Evolutionary conservation across 1,284 basidiomycete genomes (phyloP).

Genomic region (Ceratobasidium sp.): DNA sequence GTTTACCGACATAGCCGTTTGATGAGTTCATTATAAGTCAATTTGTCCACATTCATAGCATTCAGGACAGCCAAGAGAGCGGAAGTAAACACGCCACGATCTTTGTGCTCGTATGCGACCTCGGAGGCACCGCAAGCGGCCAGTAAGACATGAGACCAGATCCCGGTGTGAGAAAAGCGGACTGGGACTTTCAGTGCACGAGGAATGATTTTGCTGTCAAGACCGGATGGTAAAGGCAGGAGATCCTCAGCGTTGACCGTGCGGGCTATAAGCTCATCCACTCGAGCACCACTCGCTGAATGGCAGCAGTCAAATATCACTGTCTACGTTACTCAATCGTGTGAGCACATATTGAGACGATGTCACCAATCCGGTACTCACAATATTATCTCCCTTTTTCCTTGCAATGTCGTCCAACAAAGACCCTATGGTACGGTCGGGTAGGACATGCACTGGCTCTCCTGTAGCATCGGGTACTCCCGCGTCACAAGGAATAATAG

Average conservation of each 20-base stretch:
- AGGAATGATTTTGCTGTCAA: background rate
- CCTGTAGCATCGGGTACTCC: background rate
- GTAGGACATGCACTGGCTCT: background rate
- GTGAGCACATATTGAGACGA: too few species aligned
- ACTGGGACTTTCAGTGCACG: conserved; percentile 48
- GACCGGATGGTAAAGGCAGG: background rate
- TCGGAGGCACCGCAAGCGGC: conserved; percentile 69
- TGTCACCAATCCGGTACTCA: background rate
- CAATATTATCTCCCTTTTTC: conserved; percentile 10
- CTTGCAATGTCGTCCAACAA: background rate
- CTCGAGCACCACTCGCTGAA: background rate
- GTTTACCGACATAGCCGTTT: too few species aligned
- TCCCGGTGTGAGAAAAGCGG: conserved; percentile 66
- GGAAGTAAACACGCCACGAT: conserved; percentile 71
- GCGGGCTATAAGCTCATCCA: too few species aligned
- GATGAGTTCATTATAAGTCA: conserved; percentile 66
- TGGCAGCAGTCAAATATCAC: conserved; percentile 39
- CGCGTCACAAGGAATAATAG: conserved; percentile 1
- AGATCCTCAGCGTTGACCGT: background rate
- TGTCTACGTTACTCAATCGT: background rate
- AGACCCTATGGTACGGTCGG: background rate
- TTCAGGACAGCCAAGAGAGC: conserved; percentile 66
- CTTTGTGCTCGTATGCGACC: conserved; percentile 67
- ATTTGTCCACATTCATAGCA: conserved; percentile 65
- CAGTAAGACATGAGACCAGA: conserved; percentile 67